Percentiles rank a stretch among this genome's conserved stretches.
Evolutionary conservation across 2,329 filamentous ascomycete genomes (phyloP).

Genomic region (Chrysoporthe deuterocubensis): DNA sequence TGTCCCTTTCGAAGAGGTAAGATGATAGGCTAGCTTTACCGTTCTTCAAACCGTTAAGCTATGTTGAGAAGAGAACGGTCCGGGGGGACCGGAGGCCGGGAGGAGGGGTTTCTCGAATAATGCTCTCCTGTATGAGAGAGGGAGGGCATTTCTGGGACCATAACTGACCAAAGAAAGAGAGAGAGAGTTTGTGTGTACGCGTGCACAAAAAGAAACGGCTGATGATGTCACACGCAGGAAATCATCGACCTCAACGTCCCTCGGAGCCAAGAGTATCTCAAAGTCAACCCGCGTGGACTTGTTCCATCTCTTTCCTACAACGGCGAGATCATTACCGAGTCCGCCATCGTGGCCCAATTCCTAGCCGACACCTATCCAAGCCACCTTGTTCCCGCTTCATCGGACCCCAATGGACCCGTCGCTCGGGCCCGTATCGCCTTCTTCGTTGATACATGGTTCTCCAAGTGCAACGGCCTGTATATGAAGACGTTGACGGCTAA

Average conservation of each 20-base stretch:
- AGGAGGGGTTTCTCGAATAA: too few relatives aligned
- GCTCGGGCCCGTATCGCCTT: slow-evolving; percentile 69
- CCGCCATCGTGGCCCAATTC: slow-evolving; percentile 73
- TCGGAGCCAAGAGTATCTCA: slow-evolving; percentile 73
- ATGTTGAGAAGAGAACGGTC: background rate
- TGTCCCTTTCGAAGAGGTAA: slow-evolving; percentile 64
- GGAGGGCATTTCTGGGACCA: background rate
- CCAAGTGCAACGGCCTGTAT: slow-evolving; percentile 58
- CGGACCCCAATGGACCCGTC: slow-evolving; percentile 59
- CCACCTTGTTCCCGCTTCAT: slow-evolving; percentile 63
- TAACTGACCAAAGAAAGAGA: background rate
- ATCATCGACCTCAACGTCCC: slow-evolving; percentile 73
- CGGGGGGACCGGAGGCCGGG: background rate
- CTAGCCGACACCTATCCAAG: slow-evolving; percentile 71
- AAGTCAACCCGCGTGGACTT: slow-evolving; percentile 78
- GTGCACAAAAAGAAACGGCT: background rate
- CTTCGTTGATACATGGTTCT: slow-evolving; percentile 72
- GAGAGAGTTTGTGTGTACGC: background rate
- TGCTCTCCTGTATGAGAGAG: too few relatives aligned
- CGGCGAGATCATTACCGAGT: slow-evolving; percentile 72
- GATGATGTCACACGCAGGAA: slow-evolving; percentile 41
- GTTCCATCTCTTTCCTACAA: slow-evolving; percentile 73
- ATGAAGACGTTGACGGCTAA: slow-evolving; percentile 53
- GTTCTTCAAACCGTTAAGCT: background rate
- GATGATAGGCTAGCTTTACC: background rate